Evolutionary conservation across 106 monocot genomes (phyloP), one percentile per base, ranked within the genome.

Genomic region (Platanthera guangdongensis): DNA sequence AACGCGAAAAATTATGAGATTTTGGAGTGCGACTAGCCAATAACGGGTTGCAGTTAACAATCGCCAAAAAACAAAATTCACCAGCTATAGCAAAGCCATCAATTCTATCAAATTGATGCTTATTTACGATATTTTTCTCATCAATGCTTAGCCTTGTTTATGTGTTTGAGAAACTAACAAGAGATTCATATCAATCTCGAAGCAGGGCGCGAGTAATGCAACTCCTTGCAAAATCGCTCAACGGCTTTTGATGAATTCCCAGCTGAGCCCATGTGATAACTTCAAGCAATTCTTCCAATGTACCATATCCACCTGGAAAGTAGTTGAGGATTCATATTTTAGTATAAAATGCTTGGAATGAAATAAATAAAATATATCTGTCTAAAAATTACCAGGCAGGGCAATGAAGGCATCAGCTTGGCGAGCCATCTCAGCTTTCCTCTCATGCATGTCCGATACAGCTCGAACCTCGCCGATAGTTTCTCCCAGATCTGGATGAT

Each of bases 391-490:
- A 94, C 94, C 94, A 19, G 94, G 94, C 77, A 94, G 80, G 52
- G 94, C 91, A 78, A 94, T 94, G 79, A 94, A 94, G 50, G 94
- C 94, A 83, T 94, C 94, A 19, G 94, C 91, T 57, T 78, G 71
- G 62, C 86, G 88, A 70, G 90, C 86, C 88, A 91, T 94, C 78
- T 85, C 83, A 19, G 94, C 88, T 59, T 94, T 94, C 60, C 94
- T 85, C 74, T 94, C 87, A 32, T 94, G 94, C 94, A 94, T 94
- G 71, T 89, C 85, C 16, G 90, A 83, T 25, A 94, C 94, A 21
- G 84, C 81, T 75, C 76, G 80, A 11, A 91, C 82, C 81, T 94
- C 91, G 5, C 94, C 91, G 5, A 89, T 78, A 21, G 88, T 77
- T n/a, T 82, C 91, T 15, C 91, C 91, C n/a, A n/a, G n/a, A n/a